Conservation (phyloP, 768 basidiomycete genomes). For the Multifurca ochricompacta region DNA sequence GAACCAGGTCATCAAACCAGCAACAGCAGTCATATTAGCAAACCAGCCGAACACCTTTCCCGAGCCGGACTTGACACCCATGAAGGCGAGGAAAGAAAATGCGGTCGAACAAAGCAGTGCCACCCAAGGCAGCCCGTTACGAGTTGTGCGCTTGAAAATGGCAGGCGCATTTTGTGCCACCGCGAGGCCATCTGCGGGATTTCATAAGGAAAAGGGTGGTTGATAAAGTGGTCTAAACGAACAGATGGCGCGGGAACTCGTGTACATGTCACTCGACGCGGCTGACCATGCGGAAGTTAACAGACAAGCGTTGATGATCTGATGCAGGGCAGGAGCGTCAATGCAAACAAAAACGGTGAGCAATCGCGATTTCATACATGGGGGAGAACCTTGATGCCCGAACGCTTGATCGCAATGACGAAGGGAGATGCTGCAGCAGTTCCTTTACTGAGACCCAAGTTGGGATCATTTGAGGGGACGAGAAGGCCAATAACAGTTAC, state of each 20-base stretch:
- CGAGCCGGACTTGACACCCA: constrained; percentile 62
- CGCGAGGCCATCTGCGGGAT: constrained; percentile 66
- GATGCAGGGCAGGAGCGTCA: not conserved
- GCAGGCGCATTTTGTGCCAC: constrained; percentile 71
- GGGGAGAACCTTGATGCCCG: constrained; percentile 75
- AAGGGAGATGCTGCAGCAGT: constrained; percentile 81
- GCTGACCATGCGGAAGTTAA: constrained; percentile 79
- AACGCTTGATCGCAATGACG: constrained; percentile 78
- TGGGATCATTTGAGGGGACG: constrained; percentile 59
- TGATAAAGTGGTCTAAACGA: constrained; percentile 25
- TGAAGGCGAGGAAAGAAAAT: constrained; percentile 69
- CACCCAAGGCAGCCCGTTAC: constrained; percentile 67
- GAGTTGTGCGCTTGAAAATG: constrained; percentile 63
- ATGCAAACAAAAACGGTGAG: not conserved
- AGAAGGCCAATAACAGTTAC: constrained; percentile 77
- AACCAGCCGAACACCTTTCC: constrained; percentile 78
- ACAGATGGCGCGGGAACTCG: constrained; percentile 82
- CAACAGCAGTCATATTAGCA: constrained; percentile 46
- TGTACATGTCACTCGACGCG: constrained; percentile 85
- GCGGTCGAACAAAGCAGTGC: constrained; percentile 57
- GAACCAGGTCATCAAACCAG: constrained; percentile 40
- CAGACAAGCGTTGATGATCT: constrained; percentile 28
- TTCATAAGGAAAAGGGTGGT: not conserved
- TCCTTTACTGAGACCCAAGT: constrained; percentile 44
- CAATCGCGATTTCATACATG: constrained; percentile 27